Evolutionary conservation across 768 basidiomycete species (phyloP).

Genomic region (Imleria badia): DNA sequence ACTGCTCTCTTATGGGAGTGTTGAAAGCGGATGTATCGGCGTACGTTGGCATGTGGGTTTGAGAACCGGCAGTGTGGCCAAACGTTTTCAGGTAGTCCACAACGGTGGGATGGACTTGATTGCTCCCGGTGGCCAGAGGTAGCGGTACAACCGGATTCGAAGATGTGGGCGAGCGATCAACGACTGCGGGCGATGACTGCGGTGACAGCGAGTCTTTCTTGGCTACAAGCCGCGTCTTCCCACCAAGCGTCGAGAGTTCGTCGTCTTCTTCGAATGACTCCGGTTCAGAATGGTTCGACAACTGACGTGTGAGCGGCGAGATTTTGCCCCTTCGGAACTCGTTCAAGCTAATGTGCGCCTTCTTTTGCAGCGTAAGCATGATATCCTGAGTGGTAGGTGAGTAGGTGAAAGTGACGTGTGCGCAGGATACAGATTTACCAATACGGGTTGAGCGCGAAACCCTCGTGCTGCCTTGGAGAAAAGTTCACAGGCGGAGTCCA

Average conservation of each 20-base stretch:
- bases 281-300: conserved; percentile 39
- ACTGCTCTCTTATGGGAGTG: conserved; percentile 27
- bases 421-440: conserved; percentile 41
- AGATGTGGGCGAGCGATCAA: conserved; percentile 69
- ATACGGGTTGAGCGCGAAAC: conserved; percentile 62
- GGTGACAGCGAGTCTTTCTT: conserved; percentile 61
- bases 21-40: conserved; percentile 23
- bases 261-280: conserved; percentile 53
- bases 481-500: conserved; percentile 73
- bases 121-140: conserved; percentile 52
- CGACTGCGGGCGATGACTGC: conserved; percentile 36
- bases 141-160: conserved; percentile 72
- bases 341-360: conserved; percentile 62
- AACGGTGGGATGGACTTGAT: conserved; percentile 59
- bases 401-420: background rate
- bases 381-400: conserved; percentile 44
- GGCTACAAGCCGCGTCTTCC: conserved; percentile 62
- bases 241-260: conserved; percentile 62
- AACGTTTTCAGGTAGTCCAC: conserved; percentile 72
- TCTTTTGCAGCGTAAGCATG: conserved; percentile 62
- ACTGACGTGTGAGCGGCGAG: conserved; percentile 40
- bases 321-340: conserved; percentile 61
- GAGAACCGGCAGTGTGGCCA: conserved; percentile 26
- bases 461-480: conserved; percentile 68
- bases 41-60: conserved; percentile 24